These are phyloP conservation scores for Paramecium primaurelia DNA, from an alignment of 73 alveolate species.

Conservation along the genomic window DNA sequence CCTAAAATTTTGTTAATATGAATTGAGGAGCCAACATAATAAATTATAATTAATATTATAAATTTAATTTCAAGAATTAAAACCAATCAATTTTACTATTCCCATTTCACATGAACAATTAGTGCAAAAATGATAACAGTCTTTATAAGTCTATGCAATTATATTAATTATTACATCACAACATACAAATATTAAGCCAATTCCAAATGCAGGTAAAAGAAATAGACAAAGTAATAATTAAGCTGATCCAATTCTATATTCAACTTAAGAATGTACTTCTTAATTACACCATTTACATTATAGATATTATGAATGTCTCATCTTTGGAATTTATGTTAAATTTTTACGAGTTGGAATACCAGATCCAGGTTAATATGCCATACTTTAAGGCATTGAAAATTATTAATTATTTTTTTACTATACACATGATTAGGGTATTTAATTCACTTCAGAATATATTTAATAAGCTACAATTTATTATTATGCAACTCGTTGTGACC, in stretches of 20 bases:
- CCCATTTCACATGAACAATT: neutral
- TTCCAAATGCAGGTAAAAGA: neutral
- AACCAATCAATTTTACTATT: neutral
- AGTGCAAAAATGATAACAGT: neutral
- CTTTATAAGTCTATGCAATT: neutral
- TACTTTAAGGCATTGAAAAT: neutral
- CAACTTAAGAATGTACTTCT: neutral
- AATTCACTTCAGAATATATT: neutral
- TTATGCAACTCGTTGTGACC: neutral
- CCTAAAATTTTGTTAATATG: neutral
- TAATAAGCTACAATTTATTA: neutral
- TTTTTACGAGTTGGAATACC: neutral
- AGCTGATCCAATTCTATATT: neutral
- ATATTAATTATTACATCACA: neutral
- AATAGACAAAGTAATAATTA: neutral
- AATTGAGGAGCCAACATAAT: neutral
- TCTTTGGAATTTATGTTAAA: neutral
- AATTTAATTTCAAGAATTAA: neutral
- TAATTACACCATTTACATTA: slow-evolving; percentile 5
- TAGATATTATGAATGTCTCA: neutral
- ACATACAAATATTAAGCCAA: neutral
- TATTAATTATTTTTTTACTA: neutral
- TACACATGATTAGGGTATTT: neutral
- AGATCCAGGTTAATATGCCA: neutral
- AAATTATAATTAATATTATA: neutral